Evolutionary conservation across 2,329 filamentous ascomycete species (phyloP).

Genomic region (Coccinonectria pachysandricola): DNA sequence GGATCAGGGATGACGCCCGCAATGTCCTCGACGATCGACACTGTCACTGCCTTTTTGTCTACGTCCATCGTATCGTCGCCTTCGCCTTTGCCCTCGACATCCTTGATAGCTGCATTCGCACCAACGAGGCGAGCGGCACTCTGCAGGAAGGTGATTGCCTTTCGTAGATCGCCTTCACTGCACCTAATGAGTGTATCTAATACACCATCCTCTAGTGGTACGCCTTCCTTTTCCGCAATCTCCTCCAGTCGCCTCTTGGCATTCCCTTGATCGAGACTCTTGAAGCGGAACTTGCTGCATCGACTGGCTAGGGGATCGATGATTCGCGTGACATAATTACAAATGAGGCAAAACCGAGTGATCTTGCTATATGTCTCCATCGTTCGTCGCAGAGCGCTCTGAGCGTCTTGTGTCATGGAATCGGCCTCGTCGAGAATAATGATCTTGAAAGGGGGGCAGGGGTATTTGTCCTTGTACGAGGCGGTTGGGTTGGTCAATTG

Average conservation of each 20-base stretch:
- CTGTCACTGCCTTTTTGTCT: slow-evolving; percentile 54
- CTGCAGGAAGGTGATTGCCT: slow-evolving; percentile 93
- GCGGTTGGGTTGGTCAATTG: slow-evolving; percentile 76
- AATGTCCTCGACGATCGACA: slow-evolving; percentile 83
- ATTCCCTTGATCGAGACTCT: slow-evolving; percentile 81
- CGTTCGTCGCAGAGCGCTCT: slow-evolving; percentile 81
- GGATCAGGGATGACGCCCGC: slow-evolving; percentile 79
- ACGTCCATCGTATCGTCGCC: slow-evolving; percentile 53
- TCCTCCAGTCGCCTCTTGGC: slow-evolving; percentile 68
- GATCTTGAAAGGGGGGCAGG: slow-evolving; percentile 97
- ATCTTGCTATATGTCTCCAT: slow-evolving; percentile 99
- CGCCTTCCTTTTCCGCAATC: slow-evolving; percentile 71
- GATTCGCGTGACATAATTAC: slow-evolving; percentile 97
- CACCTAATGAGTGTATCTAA: slow-evolving; percentile 76
- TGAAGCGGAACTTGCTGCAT: slow-evolving; percentile 97
- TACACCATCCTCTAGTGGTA: slow-evolving; percentile 67
- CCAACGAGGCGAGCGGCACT: slow-evolving; percentile 85
- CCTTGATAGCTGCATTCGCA: slow-evolving; percentile 41
- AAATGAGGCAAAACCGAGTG: slow-evolving; percentile 93
- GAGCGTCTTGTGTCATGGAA: slow-evolving; percentile 97
- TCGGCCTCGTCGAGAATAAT: slow-evolving; percentile 97
- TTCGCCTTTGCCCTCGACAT: slow-evolving; percentile 39
- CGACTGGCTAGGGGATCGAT: slow-evolving; percentile 90
- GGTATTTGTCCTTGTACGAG: slow-evolving; percentile 61
- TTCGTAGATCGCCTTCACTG: slow-evolving; percentile 87